These are phyloP conservation scores for Tylopilus rubrobrunneus DNA, from an alignment of 768 basidiomycete genomes.

Conservation along the genomic window DNA sequence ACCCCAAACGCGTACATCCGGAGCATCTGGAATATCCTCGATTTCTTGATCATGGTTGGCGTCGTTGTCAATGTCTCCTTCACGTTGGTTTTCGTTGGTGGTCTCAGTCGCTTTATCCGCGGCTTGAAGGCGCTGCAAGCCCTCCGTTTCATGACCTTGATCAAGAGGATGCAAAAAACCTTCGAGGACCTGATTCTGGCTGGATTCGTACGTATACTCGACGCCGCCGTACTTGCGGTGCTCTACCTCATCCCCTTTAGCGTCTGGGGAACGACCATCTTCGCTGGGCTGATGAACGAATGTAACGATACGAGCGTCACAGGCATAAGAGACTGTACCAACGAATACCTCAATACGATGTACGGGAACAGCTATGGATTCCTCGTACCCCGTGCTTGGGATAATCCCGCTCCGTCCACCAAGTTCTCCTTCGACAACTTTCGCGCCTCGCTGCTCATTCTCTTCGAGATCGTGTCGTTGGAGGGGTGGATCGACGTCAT, in stretches of 20 bases:
- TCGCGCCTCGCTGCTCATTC: constrained; percentile 75
- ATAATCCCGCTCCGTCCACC: constrained; percentile 77
- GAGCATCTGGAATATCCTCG: constrained; percentile 89
- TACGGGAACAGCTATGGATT: constrained; percentile 62
- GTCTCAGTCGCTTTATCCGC: constrained; percentile 76
- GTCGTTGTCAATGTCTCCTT: constrained; percentile 72
- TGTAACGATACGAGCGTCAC: constrained; percentile 68
- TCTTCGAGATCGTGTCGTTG: constrained; percentile 94
- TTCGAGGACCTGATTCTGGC: constrained; percentile 86
- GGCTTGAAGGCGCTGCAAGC: constrained; percentile 86
- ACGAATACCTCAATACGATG: constrained; percentile 68
- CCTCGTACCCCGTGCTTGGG: constrained; percentile 83
- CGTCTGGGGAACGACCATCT: constrained; percentile 93
- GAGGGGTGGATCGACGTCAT: constrained; percentile 98
- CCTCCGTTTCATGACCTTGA: constrained; percentile 84
- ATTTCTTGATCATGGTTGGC: constrained; percentile 79
- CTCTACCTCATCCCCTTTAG: constrained; percentile 92
- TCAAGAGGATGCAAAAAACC: constrained; percentile 80
- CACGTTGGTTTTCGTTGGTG: constrained; percentile 70
- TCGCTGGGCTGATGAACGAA: constrained; percentile 74
- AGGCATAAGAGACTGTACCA: constrained; percentile 63
- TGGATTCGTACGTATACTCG: constrained; percentile 78
- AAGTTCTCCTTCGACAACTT: constrained; percentile 90
- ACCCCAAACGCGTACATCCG: constrained; percentile 89
- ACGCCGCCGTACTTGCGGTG: constrained; percentile 85